Conservation (phyloP, 2,329 filamentous ascomycete species). For the Lomentospora prolificans region DNA sequence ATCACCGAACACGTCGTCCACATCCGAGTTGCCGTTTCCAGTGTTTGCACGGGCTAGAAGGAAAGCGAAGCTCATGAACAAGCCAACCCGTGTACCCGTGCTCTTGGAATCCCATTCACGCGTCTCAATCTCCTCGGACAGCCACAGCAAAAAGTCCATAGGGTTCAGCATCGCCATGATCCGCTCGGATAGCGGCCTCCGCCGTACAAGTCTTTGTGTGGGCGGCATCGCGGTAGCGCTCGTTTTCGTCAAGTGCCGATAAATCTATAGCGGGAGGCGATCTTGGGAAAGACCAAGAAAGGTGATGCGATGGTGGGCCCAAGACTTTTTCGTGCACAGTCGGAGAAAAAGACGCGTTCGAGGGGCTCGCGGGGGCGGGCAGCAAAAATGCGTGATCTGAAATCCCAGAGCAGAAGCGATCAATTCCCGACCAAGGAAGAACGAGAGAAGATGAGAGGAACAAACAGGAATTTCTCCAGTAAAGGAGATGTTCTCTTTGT, state of each 20-base stretch:
- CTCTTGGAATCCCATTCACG: conserved; percentile 80
- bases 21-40: conserved; percentile 33
- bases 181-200: conserved; percentile 68
- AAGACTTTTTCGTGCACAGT: too few species aligned
- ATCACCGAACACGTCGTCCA: conserved; percentile 81
- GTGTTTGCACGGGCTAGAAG: conserved; percentile 75
- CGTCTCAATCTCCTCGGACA: conserved; percentile 87
- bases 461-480: not conserved
- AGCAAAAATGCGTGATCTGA: not conserved
- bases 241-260: not conserved
- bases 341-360: not conserved
- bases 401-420: not conserved
- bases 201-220: conserved; percentile 68
- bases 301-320: too few species aligned
- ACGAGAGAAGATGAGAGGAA: not conserved
- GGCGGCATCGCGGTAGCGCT: not conserved
- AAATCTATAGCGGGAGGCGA: too few species aligned
- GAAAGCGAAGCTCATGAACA: conserved; percentile 69
- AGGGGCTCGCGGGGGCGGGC: not conserved
- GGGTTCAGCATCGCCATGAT: conserved; percentile 74
- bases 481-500: not conserved
- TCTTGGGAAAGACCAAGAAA: too few species aligned
- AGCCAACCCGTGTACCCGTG: conserved; percentile 65
- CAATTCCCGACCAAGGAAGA: not conserved
- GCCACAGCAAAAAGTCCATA: conserved; percentile 80